Conservation (phyloP, 2,329 filamentous ascomycete species). For the Dothideomycetes sp. region DNA sequence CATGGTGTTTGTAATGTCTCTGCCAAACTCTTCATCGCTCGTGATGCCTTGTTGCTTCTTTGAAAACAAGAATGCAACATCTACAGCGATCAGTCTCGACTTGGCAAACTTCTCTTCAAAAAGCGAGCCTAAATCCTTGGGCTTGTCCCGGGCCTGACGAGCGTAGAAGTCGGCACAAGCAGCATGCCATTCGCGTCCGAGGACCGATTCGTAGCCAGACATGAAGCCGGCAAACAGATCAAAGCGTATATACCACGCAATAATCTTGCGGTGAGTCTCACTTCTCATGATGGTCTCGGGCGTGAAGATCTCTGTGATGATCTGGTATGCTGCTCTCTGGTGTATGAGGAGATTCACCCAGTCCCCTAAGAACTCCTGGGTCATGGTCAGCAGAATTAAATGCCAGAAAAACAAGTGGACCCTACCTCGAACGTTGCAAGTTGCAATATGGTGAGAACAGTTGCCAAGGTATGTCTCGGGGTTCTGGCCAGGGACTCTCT, state of each 20-base stretch:
- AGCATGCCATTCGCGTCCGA: conserved; percentile 70
- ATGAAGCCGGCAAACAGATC: conserved; percentile 77
- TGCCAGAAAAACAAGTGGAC: neutral
- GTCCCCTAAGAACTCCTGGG: conserved; percentile 83
- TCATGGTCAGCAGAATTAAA: conserved; percentile 4
- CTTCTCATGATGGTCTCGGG: conserved; percentile 64
- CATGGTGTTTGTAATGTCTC: conserved; percentile 39
- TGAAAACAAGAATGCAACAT: conserved; percentile 70
- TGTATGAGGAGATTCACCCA: conserved; percentile 91
- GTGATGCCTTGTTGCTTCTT: conserved; percentile 53
- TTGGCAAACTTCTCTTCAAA: conserved; percentile 52
- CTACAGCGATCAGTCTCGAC: conserved; percentile 62
- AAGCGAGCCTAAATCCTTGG: conserved; percentile 52
- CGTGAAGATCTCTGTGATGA: conserved; percentile 67
- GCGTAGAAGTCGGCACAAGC: conserved; percentile 52
- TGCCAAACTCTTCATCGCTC: conserved; percentile 51
- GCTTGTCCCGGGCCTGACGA: conserved; percentile 46
- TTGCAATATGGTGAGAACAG: conserved; percentile 77
- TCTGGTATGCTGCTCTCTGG: conserved; percentile 76
- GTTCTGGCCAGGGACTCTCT: conserved; percentile 59
- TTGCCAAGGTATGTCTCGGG: conserved; percentile 61
- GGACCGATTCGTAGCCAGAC: conserved; percentile 62
- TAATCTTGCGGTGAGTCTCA: conserved; percentile 58
- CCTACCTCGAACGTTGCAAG: conserved; percentile 85
- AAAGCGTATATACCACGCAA: conserved; percentile 85